Conservation (phyloP, 345 rosid species). For the Citrus australasica region DNA sequence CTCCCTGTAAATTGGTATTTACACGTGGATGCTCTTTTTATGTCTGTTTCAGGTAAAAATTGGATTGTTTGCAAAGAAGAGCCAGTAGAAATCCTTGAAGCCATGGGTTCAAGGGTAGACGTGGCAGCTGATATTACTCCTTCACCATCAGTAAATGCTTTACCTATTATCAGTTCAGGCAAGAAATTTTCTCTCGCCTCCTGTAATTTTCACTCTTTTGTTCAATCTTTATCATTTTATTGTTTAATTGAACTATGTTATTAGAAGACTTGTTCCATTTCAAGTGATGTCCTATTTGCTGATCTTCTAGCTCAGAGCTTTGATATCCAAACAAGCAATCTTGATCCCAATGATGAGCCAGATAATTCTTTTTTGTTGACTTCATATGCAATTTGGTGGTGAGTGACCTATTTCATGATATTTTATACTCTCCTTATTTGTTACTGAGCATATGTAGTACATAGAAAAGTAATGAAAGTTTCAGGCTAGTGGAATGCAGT, state of each 20-base stretch:
- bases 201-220: not conserved
- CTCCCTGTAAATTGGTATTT: not conserved
- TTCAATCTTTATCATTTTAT: not conserved
- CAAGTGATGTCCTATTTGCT: not conserved
- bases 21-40: not conserved
- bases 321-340: not conserved
- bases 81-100: not conserved
- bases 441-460: not conserved
- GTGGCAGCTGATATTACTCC: not conserved
- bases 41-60: not conserved
- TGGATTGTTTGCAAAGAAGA: conserved; percentile 3
- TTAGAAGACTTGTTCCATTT: not conserved
- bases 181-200: not conserved
- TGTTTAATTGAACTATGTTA: not conserved
- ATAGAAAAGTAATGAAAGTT: not conserved
- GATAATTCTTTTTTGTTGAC: not conserved
- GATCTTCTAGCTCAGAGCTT: not conserved
- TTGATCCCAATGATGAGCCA: not conserved
- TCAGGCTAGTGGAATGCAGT: not conserved
- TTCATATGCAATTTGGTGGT: conserved; percentile 13
- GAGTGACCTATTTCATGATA: conserved; percentile 2
- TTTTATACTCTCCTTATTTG: not conserved
- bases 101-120: not conserved
- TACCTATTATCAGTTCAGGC: conserved; percentile 1
- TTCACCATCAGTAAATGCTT: not conserved